These are phyloP conservation scores for Pyrus communis DNA, from an alignment of 306 rosid species.

Conservation along the genomic window DNA sequence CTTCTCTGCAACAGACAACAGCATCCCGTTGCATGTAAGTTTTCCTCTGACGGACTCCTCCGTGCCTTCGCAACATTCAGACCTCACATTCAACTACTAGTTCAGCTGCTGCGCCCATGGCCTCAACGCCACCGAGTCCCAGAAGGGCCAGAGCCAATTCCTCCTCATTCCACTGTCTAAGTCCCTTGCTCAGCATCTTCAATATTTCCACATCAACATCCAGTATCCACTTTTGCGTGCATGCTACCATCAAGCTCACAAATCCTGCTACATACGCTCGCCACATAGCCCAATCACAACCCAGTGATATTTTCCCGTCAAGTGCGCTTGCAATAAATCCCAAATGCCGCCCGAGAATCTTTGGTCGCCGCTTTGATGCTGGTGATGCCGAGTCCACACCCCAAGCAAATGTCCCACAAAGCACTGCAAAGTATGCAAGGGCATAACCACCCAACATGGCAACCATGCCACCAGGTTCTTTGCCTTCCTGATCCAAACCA, in stretches of 20 bases:
- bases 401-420: constrained; percentile 71
- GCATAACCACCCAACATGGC: constrained; percentile 73
- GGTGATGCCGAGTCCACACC: constrained; percentile 47
- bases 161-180: constrained; percentile 55
- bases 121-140: constrained; percentile 57
- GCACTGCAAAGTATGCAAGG: constrained; percentile 66
- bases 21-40: not conserved
- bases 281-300: constrained; percentile 65
- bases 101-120: constrained; percentile 90
- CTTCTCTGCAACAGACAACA: not conserved
- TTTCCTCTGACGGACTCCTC: not conserved
- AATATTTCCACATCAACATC: constrained; percentile 53
- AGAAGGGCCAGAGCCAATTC: constrained; percentile 74
- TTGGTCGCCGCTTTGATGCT: constrained; percentile 45
- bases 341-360: constrained; percentile 50
- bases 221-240: constrained; percentile 56
- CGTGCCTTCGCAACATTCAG: not conserved
- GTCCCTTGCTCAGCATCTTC: constrained; percentile 64
- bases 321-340: constrained; percentile 64
- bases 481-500: constrained; percentile 37
- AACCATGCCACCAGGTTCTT: constrained; percentile 52
- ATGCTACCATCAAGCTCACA: constrained; percentile 60
- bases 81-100: constrained; percentile 34
- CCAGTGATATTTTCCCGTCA: constrained; percentile 45
- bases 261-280: constrained; percentile 61